These are phyloP conservation scores for Paracorniculantispora psalliotae DNA, from an alignment of 2,329 filamentous ascomycete species.

Conservation along the genomic window DNA sequence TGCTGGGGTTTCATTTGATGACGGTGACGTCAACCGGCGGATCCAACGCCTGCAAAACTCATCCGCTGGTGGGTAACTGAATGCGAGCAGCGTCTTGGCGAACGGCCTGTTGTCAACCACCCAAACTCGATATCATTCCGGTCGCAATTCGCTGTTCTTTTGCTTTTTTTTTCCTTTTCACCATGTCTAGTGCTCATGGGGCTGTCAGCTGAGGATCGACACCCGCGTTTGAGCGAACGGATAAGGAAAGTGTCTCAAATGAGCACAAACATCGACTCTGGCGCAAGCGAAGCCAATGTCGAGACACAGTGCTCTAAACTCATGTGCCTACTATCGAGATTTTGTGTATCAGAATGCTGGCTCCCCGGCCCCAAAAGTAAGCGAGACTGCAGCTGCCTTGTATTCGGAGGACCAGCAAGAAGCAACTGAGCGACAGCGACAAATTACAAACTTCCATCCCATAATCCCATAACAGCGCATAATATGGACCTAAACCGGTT, in stretches of 20 bases:
- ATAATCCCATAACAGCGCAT: background rate
- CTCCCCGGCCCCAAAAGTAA: background rate
- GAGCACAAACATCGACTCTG: background rate
- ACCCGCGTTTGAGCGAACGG: background rate
- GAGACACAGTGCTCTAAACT: background rate
- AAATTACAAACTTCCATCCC: background rate
- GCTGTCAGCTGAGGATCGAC: constrained; percentile 4
- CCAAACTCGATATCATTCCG: background rate
- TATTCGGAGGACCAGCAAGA: background rate
- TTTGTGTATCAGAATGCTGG: background rate
- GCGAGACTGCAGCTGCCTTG: background rate
- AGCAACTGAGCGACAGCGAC: background rate
- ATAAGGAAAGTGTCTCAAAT: background rate
- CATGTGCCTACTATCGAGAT: background rate
- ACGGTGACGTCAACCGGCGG: constrained; percentile 10
- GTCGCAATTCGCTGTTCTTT: background rate
- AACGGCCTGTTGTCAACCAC: background rate
- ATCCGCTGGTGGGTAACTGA: background rate
- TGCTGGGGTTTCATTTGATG: constrained; percentile 6
- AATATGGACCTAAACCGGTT: background rate
- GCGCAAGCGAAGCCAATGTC: background rate
- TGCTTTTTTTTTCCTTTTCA: background rate
- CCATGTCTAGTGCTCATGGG: background rate
- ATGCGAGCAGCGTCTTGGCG: constrained; percentile 2
- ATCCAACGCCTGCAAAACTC: background rate